Evolutionary conservation across 2,329 filamentous ascomycete species (phyloP).

Genomic region (Plectosphaerella sp.): DNA sequence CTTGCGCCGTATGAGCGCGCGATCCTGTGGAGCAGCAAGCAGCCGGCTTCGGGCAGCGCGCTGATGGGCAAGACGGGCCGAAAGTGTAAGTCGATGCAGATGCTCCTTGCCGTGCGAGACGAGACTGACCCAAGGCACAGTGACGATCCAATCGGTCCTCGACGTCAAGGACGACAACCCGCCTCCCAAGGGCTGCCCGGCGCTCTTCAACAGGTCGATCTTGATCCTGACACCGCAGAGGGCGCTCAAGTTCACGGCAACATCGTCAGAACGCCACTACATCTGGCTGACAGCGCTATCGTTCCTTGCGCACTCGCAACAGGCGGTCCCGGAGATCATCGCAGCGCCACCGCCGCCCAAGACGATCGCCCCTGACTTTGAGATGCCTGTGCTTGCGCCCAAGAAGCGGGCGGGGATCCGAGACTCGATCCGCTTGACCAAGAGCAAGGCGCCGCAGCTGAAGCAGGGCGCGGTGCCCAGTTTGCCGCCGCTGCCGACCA

Average conservation of each 20-base stretch:
- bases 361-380: conserved; percentile 47
- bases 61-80: conserved; percentile 91
- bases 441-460: conserved; percentile 51
- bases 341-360: conserved; percentile 46
- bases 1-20: conserved; percentile 92
- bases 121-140: conserved; percentile 37
- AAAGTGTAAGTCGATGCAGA: conserved; percentile 66
- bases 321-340: conserved; percentile 72
- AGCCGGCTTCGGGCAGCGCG: conserved; percentile 81
- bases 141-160: conserved; percentile 90
- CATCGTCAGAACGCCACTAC: conserved; percentile 80
- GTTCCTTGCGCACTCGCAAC: conserved; percentile 86
- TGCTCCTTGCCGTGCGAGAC: conserved; percentile 11
- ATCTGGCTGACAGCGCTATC: conserved; percentile 92
- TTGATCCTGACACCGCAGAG: conserved; percentile 89
- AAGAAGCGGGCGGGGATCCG: conserved; percentile 59
- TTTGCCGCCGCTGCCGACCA: conserved; percentile 45
- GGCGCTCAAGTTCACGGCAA: conserved; percentile 91
- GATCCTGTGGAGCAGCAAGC: conserved; percentile 98
- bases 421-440: conserved; percentile 86
- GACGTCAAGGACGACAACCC: conserved; percentile 95
- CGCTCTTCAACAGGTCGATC: conserved; percentile 87
- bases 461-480: conserved; percentile 46
- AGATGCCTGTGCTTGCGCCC: conserved; percentile 40
- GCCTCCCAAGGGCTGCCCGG: conserved; percentile 63